Evolutionary conservation across 2,329 filamentous ascomycete species (phyloP).

Genomic region (Epichloe sibirici): DNA sequence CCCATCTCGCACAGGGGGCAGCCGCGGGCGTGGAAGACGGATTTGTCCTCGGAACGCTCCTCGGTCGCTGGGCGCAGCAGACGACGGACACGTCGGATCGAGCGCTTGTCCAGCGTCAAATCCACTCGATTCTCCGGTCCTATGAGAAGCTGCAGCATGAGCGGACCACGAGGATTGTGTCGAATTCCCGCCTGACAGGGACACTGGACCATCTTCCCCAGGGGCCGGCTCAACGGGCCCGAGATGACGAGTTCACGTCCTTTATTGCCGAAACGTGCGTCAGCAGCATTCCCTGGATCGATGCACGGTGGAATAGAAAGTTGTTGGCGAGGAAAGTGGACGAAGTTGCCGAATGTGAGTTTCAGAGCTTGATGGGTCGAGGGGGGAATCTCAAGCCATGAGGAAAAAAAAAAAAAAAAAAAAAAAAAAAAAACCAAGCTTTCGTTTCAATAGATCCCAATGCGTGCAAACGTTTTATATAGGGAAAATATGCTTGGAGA

Average conservation of each 20-base stretch:
- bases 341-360: conserved; percentile 4
- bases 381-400: neutral
- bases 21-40: conserved; percentile 16
- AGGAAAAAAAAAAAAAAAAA: too few relatives aligned
- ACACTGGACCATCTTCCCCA: conserved; percentile 4
- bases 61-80: conserved; percentile 2
- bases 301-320: conserved; percentile 5
- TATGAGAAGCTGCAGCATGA: conserved; percentile 6
- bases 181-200: conserved; percentile 4
- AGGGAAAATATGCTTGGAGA: too few relatives aligned
- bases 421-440: too few relatives aligned
- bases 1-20: conserved; percentile 15
- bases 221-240: conserved; percentile 4
- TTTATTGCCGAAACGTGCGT: conserved; percentile 2
- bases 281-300: conserved; percentile 9
- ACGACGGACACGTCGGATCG: neutral
- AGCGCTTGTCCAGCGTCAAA: neutral
- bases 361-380: neutral
- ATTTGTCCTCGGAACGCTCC: conserved; percentile 17
- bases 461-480: too few relatives aligned
- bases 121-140: neutral
- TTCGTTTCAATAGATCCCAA: too few relatives aligned
- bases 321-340: conserved; percentile 5
- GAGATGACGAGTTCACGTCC: conserved; percentile 6
- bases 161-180: conserved; percentile 4